phyloP scores from a whole-genome alignment of 345 rosid genomes.

The Citrus maxima region DNA sequence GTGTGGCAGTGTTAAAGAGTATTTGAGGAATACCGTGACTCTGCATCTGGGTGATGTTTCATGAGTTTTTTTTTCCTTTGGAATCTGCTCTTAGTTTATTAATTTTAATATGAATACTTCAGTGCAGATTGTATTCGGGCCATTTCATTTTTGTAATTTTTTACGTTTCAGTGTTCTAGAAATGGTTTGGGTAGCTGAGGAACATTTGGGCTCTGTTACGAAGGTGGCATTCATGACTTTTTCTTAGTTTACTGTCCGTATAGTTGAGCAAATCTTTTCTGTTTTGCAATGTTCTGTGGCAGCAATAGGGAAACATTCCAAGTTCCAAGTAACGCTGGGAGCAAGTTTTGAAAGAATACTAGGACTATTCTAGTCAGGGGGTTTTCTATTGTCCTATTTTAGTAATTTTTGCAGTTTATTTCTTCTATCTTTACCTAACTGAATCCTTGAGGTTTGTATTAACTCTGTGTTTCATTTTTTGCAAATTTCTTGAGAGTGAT shows the following conservation, averaged over 20 bases:
- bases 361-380: too few species aligned
- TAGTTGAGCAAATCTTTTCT: not conserved
- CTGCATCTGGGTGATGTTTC: not conserved
- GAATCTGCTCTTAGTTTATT: too few species aligned
- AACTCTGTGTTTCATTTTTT: too few species aligned
- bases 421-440: not conserved
- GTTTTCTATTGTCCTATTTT: too few species aligned
- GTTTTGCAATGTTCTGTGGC: not conserved
- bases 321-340: too few species aligned
- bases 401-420: too few species aligned
- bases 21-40: not conserved
- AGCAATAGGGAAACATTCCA: not conserved
- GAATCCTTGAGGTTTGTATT: too few species aligned
- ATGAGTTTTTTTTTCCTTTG: not conserved
- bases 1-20: not conserved
- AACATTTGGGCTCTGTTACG: not conserved
- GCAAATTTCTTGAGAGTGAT: not conserved
- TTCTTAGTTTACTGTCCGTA: not conserved
- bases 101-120: not conserved
- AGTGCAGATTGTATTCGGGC: not conserved
- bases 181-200: not conserved
- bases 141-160: not conserved
- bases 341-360: too few species aligned
- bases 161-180: not conserved
- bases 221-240: not conserved